A percentile compares a stretch with the other conserved stretches of the same genome.
These are phyloP conservation scores for Escallonia herrerae DNA, from an alignment of 129 eudicot species.

Conservation along the genomic window DNA sequence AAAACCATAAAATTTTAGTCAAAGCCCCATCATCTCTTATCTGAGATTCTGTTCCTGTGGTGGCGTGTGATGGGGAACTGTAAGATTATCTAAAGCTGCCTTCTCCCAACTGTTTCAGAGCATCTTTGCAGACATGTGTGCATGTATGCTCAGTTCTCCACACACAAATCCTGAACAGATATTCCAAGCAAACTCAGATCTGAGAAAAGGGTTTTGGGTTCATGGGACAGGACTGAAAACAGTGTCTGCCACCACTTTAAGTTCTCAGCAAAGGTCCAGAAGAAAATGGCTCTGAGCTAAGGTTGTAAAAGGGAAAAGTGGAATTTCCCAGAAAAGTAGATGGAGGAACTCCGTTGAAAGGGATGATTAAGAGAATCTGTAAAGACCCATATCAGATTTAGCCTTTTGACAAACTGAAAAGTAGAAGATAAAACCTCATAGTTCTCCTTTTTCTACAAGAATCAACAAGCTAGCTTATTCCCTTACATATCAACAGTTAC, in stretches of 20 bases:
- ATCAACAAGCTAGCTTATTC: neutral
- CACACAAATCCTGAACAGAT: constrained; percentile 14
- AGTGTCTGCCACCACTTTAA: constrained; percentile 22
- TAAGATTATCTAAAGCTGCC: constrained; percentile 42
- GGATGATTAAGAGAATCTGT: constrained; percentile 9
- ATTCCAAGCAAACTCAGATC: constrained; percentile 4
- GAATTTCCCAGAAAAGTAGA: constrained; percentile 17
- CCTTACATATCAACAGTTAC: neutral
- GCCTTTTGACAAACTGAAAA: constrained; percentile 28
- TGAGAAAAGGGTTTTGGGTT: neutral
- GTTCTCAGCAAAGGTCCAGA: constrained; percentile 6
- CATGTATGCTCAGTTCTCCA: constrained; percentile 10
- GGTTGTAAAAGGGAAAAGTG: constrained; percentile 2
- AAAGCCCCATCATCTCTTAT: constrained; percentile 33
- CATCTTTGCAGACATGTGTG: constrained; percentile 31
- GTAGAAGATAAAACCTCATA: constrained; percentile 16
- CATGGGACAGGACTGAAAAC: constrained; percentile 15
- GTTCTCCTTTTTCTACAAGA: constrained; percentile 13
- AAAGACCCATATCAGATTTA: constrained; percentile 16
- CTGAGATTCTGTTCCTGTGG: constrained; percentile 60
- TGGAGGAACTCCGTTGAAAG: constrained; percentile 15
- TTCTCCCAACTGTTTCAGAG: constrained; percentile 23
- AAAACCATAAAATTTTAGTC: constrained; percentile 15
- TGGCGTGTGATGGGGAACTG: constrained; percentile 43
- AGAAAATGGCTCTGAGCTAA: neutral